phyloP scores from a whole-genome alignment of 768 basidiomycete species.

The Tephrocybe sp. region DNA sequence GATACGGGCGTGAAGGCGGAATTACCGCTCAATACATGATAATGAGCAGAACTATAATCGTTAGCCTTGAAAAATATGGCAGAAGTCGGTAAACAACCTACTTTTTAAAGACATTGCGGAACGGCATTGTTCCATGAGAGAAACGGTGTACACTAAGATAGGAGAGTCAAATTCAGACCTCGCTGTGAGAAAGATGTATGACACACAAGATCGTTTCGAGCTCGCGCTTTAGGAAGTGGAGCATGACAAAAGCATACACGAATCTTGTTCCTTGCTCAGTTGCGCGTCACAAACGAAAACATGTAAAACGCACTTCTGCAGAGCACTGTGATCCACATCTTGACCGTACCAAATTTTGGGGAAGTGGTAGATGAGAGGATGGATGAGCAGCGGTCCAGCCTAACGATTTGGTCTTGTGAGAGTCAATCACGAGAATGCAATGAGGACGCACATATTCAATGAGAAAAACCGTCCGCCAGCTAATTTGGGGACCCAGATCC shows the following conservation, averaged over 20 bases:
- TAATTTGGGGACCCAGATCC: constrained; percentile 88
- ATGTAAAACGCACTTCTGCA: constrained; percentile 58
- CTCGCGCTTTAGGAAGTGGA: constrained; percentile 92
- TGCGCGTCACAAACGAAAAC: neutral
- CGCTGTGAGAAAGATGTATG: neutral
- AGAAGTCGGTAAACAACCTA: constrained; percentile 30
- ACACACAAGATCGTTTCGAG: constrained; percentile 86
- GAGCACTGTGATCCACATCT: constrained; percentile 65
- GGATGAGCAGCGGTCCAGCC: constrained; percentile 87
- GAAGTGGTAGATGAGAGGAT: constrained; percentile 79
- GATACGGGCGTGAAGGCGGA: neutral
- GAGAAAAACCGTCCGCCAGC: constrained; percentile 87
- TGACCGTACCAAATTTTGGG: constrained; percentile 68
- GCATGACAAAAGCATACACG: constrained; percentile 70
- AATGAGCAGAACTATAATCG: constrained; percentile 74
- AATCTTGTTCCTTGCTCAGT: constrained; percentile 35
- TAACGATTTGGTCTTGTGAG: constrained; percentile 24
- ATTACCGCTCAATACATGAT: constrained; percentile 73
- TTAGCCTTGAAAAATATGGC: neutral
- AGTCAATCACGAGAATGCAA: neutral
- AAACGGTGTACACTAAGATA: constrained; percentile 81
- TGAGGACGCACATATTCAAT: constrained; percentile 83
- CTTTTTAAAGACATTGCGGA: constrained; percentile 87
- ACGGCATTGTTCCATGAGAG: constrained; percentile 93
- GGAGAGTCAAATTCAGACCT: neutral